Conservation (phyloP, 202 grass and related monocot species). For the Zizania palustris region DNA sequence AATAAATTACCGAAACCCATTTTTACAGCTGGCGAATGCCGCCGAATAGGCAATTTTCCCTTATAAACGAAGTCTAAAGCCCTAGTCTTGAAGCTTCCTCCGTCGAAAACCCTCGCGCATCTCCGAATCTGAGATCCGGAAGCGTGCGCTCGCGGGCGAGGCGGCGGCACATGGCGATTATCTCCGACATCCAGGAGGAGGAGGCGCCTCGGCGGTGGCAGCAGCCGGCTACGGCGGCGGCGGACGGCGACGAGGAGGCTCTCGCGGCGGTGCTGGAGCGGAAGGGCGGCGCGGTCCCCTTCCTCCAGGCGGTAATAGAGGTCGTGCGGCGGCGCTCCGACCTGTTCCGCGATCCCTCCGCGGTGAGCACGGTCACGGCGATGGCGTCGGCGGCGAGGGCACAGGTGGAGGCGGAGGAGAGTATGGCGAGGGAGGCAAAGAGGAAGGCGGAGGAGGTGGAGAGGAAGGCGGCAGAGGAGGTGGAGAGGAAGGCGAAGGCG, state of each 20-base stretch:
- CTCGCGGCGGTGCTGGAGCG: constrained; percentile 52
- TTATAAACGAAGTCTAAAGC: background rate
- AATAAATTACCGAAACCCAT: too few species aligned
- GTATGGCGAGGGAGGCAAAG: constrained; percentile 38
- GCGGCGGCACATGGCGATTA: constrained; percentile 64
- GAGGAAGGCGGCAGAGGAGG: constrained; percentile 25
- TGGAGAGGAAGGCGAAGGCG: constrained; percentile 26
- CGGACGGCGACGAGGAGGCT: constrained; percentile 50
- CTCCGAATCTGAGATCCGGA: constrained; percentile 36
- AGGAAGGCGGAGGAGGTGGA: constrained; percentile 48
- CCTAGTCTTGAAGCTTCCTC: background rate
- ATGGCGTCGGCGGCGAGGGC: constrained; percentile 62
- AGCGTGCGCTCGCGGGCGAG: background rate
- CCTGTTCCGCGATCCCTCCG: constrained; percentile 62
- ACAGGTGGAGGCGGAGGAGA: constrained; percentile 60
- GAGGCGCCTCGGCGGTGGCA: constrained; percentile 31
- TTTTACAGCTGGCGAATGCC: too few species aligned
- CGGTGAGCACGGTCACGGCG: constrained; percentile 58
- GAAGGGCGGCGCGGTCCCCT: constrained; percentile 64
- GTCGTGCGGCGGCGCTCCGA: constrained; percentile 57
- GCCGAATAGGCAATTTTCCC: background rate
- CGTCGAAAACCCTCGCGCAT: constrained; percentile 30
- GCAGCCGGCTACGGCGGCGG: constrained; percentile 5
- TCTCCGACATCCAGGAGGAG: constrained; percentile 85
- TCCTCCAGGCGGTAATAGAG: constrained; percentile 74